Evolutionary conservation across 768 basidiomycete species (phyloP), one percentile per base, ranked within the genome.

Genomic region (Serendipita indica): DNA sequence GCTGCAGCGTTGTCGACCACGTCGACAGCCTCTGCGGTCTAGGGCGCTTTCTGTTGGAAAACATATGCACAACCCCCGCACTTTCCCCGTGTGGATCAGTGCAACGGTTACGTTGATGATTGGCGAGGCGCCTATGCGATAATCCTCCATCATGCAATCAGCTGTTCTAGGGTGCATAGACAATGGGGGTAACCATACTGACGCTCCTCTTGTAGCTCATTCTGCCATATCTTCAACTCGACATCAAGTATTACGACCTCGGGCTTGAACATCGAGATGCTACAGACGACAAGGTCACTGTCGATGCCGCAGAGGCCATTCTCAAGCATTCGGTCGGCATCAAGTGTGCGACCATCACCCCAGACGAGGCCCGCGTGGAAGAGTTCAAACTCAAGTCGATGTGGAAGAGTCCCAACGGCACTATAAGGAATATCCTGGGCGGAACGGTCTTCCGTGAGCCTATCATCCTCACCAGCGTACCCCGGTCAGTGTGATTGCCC

Each of bases 361-460:
- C 96, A 3, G 96, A 99, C 68, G 94, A 98, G 69, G 90, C 83
- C 22, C 85, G 93, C 60, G 91, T 97, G 46, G 73, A 92, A 69
- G 96, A 98, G 72, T 99, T 96, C 80, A 89, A 91, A 54, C 78
- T 99, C 68, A 97, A 96, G 77, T 82, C 93, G 72, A 99, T 99
- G 94, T 96, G 91, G 93, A 86, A 77, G 75, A 90, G 88, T 67
- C 94, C 93, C 3, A 96, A 96, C 70, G 93, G 92, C 65, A 94
- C 93, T 1, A 86, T 89, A 61, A 57, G 84, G 62, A 99, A 99
- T 70, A 96, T 98, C 67, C 83, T 98, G 54, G 92, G 91, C 32
- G 96, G 96, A 39, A 98, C 96, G 18, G 93, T 99, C 57, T 98
- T 98, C 82, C 84, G 96, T 63, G 96, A 96, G 71, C 96, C 96